phyloP scores from a whole-genome alignment of 768 basidiomycete species.

The Russula sp. region DNA sequence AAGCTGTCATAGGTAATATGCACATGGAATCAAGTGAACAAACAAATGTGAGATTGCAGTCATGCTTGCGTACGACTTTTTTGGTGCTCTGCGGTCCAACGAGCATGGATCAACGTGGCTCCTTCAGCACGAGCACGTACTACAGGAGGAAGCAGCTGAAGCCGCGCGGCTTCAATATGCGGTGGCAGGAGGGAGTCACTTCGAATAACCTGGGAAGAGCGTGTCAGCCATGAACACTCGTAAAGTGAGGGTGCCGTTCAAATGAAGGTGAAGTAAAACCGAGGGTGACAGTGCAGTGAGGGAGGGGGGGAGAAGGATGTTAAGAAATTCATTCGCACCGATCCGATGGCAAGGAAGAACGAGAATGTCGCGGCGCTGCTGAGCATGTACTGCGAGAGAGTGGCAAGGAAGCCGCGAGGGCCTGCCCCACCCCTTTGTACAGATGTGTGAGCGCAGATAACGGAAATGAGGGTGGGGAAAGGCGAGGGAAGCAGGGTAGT shows the following conservation, averaged over 20 bases:
- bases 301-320: neutral
- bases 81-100: slow-evolving; percentile 65
- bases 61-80: slow-evolving; percentile 26
- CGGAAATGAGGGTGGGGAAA: slow-evolving; percentile 3
- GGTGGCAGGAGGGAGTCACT: slow-evolving; percentile 64
- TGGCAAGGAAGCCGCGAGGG: slow-evolving; percentile 83
- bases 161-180: slow-evolving; percentile 60
- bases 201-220: slow-evolving; percentile 70
- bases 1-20: slow-evolving; percentile 14
- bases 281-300: neutral
- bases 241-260: neutral
- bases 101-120: slow-evolving; percentile 62
- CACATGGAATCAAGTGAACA: slow-evolving; percentile 7
- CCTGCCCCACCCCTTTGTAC: slow-evolving; percentile 76
- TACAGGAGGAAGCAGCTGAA: slow-evolving; percentile 54
- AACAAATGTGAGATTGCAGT: slow-evolving; percentile 11
- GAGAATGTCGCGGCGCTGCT: slow-evolving; percentile 96
- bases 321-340: slow-evolving; percentile 49
- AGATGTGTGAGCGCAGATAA: slow-evolving; percentile 5
- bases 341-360: slow-evolving; percentile 95
- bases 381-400: slow-evolving; percentile 97
- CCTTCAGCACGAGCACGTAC: slow-evolving; percentile 68
- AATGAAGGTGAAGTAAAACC: neutral
- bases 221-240: slow-evolving; percentile 7
- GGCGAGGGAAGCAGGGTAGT: neutral